Evolutionary conservation across 345 rosid genomes (phyloP).

Genomic region (Litchi chinensis): DNA sequence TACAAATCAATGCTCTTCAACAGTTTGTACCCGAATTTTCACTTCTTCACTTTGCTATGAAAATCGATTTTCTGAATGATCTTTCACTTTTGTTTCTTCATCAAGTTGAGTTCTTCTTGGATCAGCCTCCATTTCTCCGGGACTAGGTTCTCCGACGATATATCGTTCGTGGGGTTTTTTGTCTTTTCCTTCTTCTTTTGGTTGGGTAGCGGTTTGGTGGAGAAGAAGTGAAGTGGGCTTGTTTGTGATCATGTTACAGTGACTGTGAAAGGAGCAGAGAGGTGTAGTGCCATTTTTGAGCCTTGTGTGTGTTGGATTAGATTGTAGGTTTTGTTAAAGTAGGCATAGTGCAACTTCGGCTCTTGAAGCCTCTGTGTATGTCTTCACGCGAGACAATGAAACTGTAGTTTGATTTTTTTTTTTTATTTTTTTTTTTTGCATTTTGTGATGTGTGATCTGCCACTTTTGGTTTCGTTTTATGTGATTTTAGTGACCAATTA

Average conservation of each 20-base stretch:
- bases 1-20: no score
- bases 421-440: no score
- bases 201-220: constrained; percentile 14
- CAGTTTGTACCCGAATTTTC: no score
- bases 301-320: no score
- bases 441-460: neutral
- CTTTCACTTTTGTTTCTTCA: constrained; percentile 80
- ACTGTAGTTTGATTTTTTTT: neutral
- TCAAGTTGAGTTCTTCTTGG: constrained; percentile 74
- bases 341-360: constrained; percentile 12
- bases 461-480: neutral
- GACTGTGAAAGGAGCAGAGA: constrained; percentile 13
- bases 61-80: constrained; percentile 76
- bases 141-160: constrained; percentile 64
- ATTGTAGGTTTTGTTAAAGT: neutral
- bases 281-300: constrained; percentile 27
- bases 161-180: constrained; percentile 31
- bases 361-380: neutral
- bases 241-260: neutral
- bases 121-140: constrained; percentile 81
- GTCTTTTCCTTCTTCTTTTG: neutral
- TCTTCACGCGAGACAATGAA: constrained; percentile 7
- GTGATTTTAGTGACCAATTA: neutral
- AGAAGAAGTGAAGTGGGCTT: constrained; percentile 13
- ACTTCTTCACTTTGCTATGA: constrained; percentile 30